A percentile compares a stretch with the other conserved stretches of the same genome.
Evolutionary conservation across 2,329 filamentous ascomycete species (phyloP).

Genomic region (Pyricularia pennisetigena): DNA sequence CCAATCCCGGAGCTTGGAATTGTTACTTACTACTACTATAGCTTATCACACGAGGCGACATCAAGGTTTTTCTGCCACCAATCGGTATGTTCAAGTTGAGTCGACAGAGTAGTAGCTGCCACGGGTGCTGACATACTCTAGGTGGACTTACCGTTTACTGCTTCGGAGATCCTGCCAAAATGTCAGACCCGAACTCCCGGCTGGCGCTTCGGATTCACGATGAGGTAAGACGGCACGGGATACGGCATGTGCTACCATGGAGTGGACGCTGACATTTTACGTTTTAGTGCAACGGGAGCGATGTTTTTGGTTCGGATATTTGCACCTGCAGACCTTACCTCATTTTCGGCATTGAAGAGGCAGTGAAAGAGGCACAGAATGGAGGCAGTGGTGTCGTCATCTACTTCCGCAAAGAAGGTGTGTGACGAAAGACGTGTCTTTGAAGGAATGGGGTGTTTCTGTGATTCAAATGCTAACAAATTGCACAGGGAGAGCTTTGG

Average conservation of each 20-base stretch:
- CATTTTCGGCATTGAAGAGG: slow-evolving; percentile 94
- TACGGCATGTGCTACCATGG: background rate
- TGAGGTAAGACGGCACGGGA: slow-evolving; percentile 31
- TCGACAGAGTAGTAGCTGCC: background rate
- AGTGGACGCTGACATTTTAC: background rate
- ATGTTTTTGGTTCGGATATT: slow-evolving; percentile 96
- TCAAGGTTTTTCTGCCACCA: slow-evolving; percentile 91
- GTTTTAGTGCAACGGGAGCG: slow-evolving; percentile 75
- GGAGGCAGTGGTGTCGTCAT: slow-evolving; percentile 93
- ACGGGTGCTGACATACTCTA: slow-evolving; percentile 17
- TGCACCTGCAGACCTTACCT: slow-evolving; percentile 94
- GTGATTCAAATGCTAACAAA: background rate
- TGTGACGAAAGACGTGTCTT: background rate
- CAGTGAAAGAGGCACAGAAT: slow-evolving; percentile 91
- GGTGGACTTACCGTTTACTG: slow-evolving; percentile 91
- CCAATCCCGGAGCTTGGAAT: background rate
- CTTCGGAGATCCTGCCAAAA: slow-evolving; percentile 90
- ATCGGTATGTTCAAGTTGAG: slow-evolving; percentile 48
- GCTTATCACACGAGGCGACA: slow-evolving; percentile 86
- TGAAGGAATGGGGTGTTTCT: background rate
- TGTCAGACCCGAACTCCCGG: slow-evolving; percentile 74
- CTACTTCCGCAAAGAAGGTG: slow-evolving; percentile 91
- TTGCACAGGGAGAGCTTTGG: slow-evolving; percentile 60
- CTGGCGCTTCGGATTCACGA: slow-evolving; percentile 76
- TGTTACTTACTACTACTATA: slow-evolving; percentile 16